Evolutionary conservation across 2,329 filamentous ascomycete genomes (phyloP), one percentile per base, ranked within the genome.

Genomic region (Phaeosphaeria sp.): DNA sequence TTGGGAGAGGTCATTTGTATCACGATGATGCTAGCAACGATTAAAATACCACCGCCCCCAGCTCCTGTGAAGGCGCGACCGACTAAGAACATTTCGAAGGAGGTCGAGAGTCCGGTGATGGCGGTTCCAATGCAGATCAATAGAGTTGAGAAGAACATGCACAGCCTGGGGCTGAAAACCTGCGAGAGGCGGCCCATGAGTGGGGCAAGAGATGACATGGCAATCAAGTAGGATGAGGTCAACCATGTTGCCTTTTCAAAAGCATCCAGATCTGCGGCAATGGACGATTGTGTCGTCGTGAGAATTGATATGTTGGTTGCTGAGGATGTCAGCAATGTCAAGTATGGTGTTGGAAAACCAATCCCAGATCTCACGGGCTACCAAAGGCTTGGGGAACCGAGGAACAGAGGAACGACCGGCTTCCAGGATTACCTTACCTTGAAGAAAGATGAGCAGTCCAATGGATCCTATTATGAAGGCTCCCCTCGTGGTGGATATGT

Each of bases 231-330:
- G 2, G 89, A 83, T 30, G 90, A 91, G 7, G 90, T 92, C 72
- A 95, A 92, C 91, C 91, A 96, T 75, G 87, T 90, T 36, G 87
- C 88, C 54, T 87, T 81, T 55, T 88, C 87, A 68, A 92, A 93
- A 1, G 90, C 86, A 75, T 91, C 83, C 1, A 96, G 81, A 63
- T 94, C 91, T 7, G 84, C 84, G 1, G 91, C 91, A 63, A 96
- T 91, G 50, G 83, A 82, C 7, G 89, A 91, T 77, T 95, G 92
- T 1, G 90, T 90, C 55, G 92, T 93, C 6, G 90, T 91, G 72
- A 96, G 88, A 65, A 92, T 88, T 13, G 89, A 91, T 78, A 93
- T 91, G 70, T 95, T 95, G 60, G 85, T 83, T 17, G 84, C 83
- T 83, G 57, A 23, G 10, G 17, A 48, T 17, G 66, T 72, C 55